Conservation (phyloP, 2,329 filamentous ascomycete species). For the Zymoseptoria brevis region DNA sequence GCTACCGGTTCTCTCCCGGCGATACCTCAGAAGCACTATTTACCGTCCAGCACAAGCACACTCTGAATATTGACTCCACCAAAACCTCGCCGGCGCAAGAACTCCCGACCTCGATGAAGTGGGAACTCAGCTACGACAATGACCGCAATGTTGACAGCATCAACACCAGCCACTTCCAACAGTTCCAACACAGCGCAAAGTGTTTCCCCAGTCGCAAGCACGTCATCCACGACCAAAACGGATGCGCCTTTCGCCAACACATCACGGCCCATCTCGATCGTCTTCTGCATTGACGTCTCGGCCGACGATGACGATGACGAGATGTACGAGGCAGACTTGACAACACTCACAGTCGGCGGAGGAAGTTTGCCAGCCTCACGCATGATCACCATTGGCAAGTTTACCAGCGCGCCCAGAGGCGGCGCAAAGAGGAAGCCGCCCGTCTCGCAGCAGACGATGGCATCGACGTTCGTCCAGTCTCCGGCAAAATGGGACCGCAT, state of each 20-base stretch:
- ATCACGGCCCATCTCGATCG: conserved; percentile 45
- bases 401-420: conserved; percentile 37
- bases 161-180: conserved; percentile 38
- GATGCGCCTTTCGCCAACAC: conserved; percentile 33
- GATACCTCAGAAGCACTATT: background rate
- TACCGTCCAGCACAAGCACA: conserved; percentile 45
- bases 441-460: conserved; percentile 47
- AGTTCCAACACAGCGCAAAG: conserved; percentile 47
- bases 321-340: conserved; percentile 46
- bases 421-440: conserved; percentile 52
- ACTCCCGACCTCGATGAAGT: conserved; percentile 43
- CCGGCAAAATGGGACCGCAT: conserved; percentile 40
- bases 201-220: conserved; percentile 50
- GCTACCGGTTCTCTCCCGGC: background rate
- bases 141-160: conserved; percentile 37
- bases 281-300: conserved; percentile 23
- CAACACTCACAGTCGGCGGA: conserved; percentile 45
- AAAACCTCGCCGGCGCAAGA: conserved; percentile 43
- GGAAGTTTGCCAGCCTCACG: conserved; percentile 53
- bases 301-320: conserved; percentile 38
- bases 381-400: conserved; percentile 43
- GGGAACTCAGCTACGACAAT: conserved; percentile 53
- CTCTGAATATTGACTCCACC: conserved; percentile 44
- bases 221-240: conserved; percentile 54
- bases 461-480: conserved; percentile 41